Conservation (phyloP, 805 yeast species). For the Wickerhamomyces subpelliculosus region DNA sequence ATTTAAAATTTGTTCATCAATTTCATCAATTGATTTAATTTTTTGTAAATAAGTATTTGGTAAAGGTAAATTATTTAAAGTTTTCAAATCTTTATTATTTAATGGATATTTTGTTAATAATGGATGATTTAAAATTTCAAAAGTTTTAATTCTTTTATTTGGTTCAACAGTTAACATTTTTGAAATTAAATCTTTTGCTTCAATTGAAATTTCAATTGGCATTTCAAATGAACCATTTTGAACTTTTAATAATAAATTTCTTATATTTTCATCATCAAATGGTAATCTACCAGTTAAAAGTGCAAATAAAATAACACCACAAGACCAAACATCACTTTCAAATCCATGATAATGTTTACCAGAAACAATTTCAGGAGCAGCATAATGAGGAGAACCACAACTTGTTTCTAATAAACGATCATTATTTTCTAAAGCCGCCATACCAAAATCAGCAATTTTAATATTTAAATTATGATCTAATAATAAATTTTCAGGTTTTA, state of each 20-base stretch:
- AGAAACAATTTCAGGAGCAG: slow-evolving; percentile 80
- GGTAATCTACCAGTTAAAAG: slow-evolving; percentile 76
- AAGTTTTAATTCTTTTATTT: slow-evolving; percentile 59
- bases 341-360: slow-evolving; percentile 78
- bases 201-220: slow-evolving; percentile 56
- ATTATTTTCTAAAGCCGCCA: slow-evolving; percentile 78
- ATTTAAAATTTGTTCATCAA: slow-evolving; percentile 68
- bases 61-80: slow-evolving; percentile 24
- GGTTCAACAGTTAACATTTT: slow-evolving; percentile 70
- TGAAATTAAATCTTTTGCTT: slow-evolving; percentile 61
- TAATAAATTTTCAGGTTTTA: slow-evolving; percentile 74
- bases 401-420: slow-evolving; percentile 69
- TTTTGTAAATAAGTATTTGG: slow-evolving; percentile 21
- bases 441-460: slow-evolving; percentile 81
- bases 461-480: slow-evolving; percentile 61
- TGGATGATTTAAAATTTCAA: slow-evolving; percentile 68
- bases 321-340: slow-evolving; percentile 84
- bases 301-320: slow-evolving; percentile 79
- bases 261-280: slow-evolving; percentile 75
- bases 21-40: slow-evolving; percentile 31
- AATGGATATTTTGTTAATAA: slow-evolving; percentile 58
- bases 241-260: slow-evolving; percentile 63
- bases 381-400: slow-evolving; percentile 86
- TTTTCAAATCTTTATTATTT: slow-evolving; percentile 15
- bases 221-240: slow-evolving; percentile 69